Evolutionary conservation across 2,329 filamentous ascomycete species (phyloP).

Genomic region (Cercospora brassicicola): DNA sequence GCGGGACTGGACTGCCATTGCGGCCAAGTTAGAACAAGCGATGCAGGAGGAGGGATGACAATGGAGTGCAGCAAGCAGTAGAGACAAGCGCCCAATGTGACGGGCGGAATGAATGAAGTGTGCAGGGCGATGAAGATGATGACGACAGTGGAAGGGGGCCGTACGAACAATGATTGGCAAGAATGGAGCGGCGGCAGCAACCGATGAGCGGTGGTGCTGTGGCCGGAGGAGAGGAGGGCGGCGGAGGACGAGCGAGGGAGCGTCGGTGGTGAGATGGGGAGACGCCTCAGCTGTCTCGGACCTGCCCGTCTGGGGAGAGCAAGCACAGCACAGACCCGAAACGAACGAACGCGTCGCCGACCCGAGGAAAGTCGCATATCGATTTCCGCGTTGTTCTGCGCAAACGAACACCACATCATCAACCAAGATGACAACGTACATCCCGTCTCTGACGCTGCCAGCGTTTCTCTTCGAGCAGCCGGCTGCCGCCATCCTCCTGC

Average conservation of each 20-base stretch:
- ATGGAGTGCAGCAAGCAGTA: conserved; percentile 9
- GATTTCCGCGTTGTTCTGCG: background rate
- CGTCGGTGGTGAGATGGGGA: background rate
- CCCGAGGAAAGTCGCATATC: conserved; percentile 5
- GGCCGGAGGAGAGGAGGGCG: conserved; percentile 6
- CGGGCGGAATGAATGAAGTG: conserved; percentile 4
- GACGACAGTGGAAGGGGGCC: conserved; percentile 23
- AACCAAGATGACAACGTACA: conserved; percentile 72
- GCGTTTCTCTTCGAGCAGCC: conserved; percentile 69
- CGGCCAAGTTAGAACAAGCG: conserved; percentile 12
- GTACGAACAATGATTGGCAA: conserved; percentile 35
- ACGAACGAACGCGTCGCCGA: conserved; percentile 29
- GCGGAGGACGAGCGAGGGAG: background rate
- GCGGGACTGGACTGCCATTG: conserved; percentile 11
- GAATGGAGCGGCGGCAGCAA: conserved; percentile 9
- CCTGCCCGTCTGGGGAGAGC: conserved; percentile 3
- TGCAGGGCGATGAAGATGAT: conserved; percentile 4
- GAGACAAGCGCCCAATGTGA: conserved; percentile 8
- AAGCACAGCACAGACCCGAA: background rate
- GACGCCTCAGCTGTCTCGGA: background rate
- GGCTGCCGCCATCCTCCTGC: conserved; percentile 72
- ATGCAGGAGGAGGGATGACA: conserved; percentile 4
- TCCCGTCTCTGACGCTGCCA: conserved; percentile 76
- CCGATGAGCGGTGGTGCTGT: conserved; percentile 6
- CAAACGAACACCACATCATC: background rate